Conservation (phyloP, 805 yeast species). For the Starmera dryadoides region DNA sequence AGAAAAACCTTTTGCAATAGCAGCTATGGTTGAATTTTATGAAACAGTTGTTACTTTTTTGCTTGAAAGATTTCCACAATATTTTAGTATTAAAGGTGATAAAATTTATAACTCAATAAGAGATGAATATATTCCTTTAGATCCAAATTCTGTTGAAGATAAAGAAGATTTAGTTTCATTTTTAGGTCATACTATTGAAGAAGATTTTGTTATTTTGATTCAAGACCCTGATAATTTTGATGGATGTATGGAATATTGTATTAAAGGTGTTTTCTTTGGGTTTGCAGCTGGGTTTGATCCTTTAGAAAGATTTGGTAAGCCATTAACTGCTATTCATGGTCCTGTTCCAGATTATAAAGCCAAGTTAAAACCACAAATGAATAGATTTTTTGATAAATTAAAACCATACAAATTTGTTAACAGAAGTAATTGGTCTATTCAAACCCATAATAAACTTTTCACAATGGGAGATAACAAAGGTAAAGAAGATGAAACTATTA, state of each 20-base stretch:
- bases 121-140: slow-evolving; percentile 18
- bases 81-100: slow-evolving; percentile 15
- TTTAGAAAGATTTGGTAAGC: slow-evolving; percentile 38
- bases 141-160: slow-evolving; percentile 16
- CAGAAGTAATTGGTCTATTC: slow-evolving; percentile 67
- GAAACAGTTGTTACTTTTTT: slow-evolving; percentile 23
- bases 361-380: slow-evolving; percentile 56
- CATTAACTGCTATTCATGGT: slow-evolving; percentile 53
- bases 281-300: slow-evolving; percentile 77
- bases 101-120: slow-evolving; percentile 17
- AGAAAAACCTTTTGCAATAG: slow-evolving; percentile 21
- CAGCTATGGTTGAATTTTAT: slow-evolving; percentile 49
- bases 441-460: slow-evolving; percentile 44
- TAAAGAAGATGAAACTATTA: slow-evolving; percentile 19
- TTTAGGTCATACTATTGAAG: slow-evolving; percentile 40
- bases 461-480: slow-evolving; percentile 39
- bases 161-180: slow-evolving; percentile 11
- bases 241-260: slow-evolving; percentile 46
- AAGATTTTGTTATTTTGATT: slow-evolving; percentile 52
- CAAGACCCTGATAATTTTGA: slow-evolving; percentile 26
- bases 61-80: slow-evolving; percentile 18
- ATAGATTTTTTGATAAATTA: slow-evolving; percentile 52
- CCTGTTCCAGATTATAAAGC: slow-evolving; percentile 66
- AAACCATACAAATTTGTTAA: slow-evolving; percentile 48
- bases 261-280: slow-evolving; percentile 50